Percentiles rank a stretch among this genome's conserved stretches.
These are phyloP conservation scores for Alternaria tenuissima DNA, from an alignment of 2,329 filamentous ascomycete genomes.

Conservation along the genomic window DNA sequence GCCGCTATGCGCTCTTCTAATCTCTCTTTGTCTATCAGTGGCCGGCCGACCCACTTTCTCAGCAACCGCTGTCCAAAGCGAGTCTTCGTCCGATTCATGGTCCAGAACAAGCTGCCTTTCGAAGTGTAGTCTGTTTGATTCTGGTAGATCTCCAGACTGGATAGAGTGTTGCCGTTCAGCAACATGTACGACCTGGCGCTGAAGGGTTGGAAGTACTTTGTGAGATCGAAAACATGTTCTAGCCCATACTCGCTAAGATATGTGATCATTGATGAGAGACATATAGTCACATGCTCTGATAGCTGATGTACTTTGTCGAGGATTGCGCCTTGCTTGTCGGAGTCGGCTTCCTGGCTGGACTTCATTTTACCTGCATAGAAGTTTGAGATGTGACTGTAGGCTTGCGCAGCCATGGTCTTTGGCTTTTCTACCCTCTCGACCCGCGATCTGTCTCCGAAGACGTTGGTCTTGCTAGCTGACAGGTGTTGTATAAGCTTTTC, in stretches of 20 bases:
- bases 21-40: constrained; percentile 76
- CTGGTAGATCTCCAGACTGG: constrained; percentile 92
- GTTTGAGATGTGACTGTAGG: constrained; percentile 86
- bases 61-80: constrained; percentile 87
- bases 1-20: constrained; percentile 83
- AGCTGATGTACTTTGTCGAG: constrained; percentile 87
- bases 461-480: constrained; percentile 85
- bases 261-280: constrained; percentile 94
- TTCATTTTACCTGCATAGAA: constrained; percentile 92
- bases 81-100: constrained; percentile 89
- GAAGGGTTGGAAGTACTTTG: constrained; percentile 97
- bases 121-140: constrained; percentile 88
- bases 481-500: constrained; percentile 92
- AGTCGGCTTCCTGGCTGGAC: constrained; percentile 42
- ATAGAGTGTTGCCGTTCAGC: constrained; percentile 91
- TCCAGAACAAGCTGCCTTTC: constrained; percentile 94
- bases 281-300: constrained; percentile 86
- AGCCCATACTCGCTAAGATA: constrained; percentile 92
- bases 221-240: constrained; percentile 94
- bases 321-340: constrained; percentile 62
- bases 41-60: constrained; percentile 93
- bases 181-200: constrained; percentile 95
- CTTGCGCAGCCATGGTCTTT: constrained; percentile 83
- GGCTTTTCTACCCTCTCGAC: constrained; percentile 79
- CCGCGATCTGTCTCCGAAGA: constrained; percentile 89